A percentile compares a stretch with the other conserved stretches of the same genome.
phyloP scores from a whole-genome alignment of 1,284 basidiomycete species.

The Tilletia indica region DNA sequence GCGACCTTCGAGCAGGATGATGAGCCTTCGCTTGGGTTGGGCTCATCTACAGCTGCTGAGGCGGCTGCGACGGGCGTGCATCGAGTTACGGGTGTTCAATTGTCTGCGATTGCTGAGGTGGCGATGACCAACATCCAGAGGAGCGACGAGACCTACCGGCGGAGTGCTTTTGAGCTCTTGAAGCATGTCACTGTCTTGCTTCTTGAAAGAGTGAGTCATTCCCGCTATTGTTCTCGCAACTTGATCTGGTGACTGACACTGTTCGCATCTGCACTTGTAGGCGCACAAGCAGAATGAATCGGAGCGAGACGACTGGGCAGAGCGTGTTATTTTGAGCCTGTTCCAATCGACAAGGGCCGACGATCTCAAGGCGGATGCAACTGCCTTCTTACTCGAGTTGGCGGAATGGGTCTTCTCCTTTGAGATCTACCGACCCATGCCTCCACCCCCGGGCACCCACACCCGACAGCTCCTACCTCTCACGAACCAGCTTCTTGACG shows the following conservation, averaged over 20 bases:
- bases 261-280: background rate
- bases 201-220: slow-evolving; percentile 13
- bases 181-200: slow-evolving; percentile 12
- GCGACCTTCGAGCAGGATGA: slow-evolving; percentile 3
- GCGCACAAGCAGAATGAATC: slow-evolving; percentile 51
- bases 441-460: slow-evolving; percentile 59
- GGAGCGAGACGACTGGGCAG: slow-evolving; percentile 75
- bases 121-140: slow-evolving; percentile 15
- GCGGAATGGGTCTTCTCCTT: slow-evolving; percentile 68
- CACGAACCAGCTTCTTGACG: slow-evolving; percentile 43
- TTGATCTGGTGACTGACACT: background rate
- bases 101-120: slow-evolving; percentile 14
- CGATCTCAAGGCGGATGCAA: slow-evolving; percentile 70
- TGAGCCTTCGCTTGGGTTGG: slow-evolving; percentile 6
- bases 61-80: slow-evolving; percentile 15
- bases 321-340: slow-evolving; percentile 67
- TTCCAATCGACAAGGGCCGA: slow-evolving; percentile 74
- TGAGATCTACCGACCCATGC: slow-evolving; percentile 61
- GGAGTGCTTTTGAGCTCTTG: slow-evolving; percentile 5
- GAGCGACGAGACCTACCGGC: slow-evolving; percentile 11
- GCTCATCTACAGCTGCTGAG: slow-evolving; percentile 1
- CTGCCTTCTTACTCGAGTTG: slow-evolving; percentile 62
- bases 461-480: slow-evolving; percentile 63
- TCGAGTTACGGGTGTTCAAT: slow-evolving; percentile 4
- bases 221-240: too few species aligned